phyloP scores from a whole-genome alignment of 495 filamentous ascomycete genomes.

The Penicillium cinerascens region DNA sequence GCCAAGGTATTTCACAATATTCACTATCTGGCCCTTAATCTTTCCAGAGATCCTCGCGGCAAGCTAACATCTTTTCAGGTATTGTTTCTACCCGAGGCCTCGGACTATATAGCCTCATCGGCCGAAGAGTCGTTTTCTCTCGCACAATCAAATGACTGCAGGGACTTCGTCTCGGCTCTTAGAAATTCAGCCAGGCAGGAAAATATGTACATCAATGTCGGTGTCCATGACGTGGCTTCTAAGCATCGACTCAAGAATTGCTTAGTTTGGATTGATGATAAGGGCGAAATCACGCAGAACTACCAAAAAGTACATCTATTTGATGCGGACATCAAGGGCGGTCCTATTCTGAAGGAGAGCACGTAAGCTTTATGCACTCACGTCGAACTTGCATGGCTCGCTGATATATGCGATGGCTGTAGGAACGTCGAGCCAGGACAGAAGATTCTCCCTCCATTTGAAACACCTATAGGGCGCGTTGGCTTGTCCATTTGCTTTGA shows the following conservation, averaged over 20 bases:
- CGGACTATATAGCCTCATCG: slow-evolving; percentile 76
- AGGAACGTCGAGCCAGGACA: slow-evolving; percentile 60
- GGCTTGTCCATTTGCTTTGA: slow-evolving; percentile 88
- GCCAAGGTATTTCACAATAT: slow-evolving; percentile 65
- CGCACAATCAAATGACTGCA: slow-evolving; percentile 52
- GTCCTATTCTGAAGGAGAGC: slow-evolving; percentile 63
- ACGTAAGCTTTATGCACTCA: slow-evolving; percentile 25
- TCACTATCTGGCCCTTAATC: not conserved
- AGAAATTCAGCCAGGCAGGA: slow-evolving; percentile 58
- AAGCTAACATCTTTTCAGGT: slow-evolving; percentile 46
- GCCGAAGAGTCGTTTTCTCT: slow-evolving; percentile 64
- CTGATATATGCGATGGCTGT: not conserved
- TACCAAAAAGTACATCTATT: slow-evolving; percentile 82
- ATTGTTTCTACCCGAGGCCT: slow-evolving; percentile 89
- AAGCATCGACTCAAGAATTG: slow-evolving; percentile 58
- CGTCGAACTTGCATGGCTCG: not conserved
- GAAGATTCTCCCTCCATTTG: slow-evolving; percentile 62
- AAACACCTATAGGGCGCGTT: slow-evolving; percentile 68
- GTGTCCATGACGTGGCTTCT: slow-evolving; percentile 75
- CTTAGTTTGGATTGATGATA: slow-evolving; percentile 65
- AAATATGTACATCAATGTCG: slow-evolving; percentile 74
- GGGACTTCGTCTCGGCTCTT: slow-evolving; percentile 69
- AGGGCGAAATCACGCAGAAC: slow-evolving; percentile 56
- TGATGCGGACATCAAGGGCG: slow-evolving; percentile 64
- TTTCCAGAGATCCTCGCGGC: not conserved